Base-by-base conservation (phyloP, 2,329 filamentous ascomycete species). In the Pseudogymnoascus sp. region DNA sequence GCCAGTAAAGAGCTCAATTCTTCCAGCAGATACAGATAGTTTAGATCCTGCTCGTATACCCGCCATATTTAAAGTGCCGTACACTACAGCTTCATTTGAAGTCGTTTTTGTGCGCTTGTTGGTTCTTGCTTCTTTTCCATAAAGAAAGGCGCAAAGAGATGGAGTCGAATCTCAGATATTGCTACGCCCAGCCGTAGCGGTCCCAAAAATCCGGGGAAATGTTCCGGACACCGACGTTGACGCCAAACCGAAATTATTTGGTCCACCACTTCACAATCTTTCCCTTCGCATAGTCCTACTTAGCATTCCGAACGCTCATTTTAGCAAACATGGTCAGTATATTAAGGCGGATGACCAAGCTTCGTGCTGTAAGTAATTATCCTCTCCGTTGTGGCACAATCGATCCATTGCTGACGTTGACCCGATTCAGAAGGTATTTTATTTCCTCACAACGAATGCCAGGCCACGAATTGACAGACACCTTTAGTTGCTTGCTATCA, bases 341-440 rank as follows among this genome's bases (percentile, higher is more conserved):
- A 76, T 73, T 83, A 71, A 84, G 85, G 77, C 87, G 91, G 70
- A 86, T 91, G 83, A 85, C 87, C 74, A 85, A 85, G 76, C 79
- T 95, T 73, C 86, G 85, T 75, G 80, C 83, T 75, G 90, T 91
- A 81, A 75, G 85, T 80, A 64, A 64, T 61, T 62, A 60, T 58
- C 39, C 28, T 35, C 35, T 19, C 61, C 19, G 36, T 6, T 66
- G 64, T 65, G 52, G 41, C 69, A 33, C 49, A 55, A 55, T 55
- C 49, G 11, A 55, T 55, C 49, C 16, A 33, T 39, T 39, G 35
- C 58, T 71, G 67, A 71, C 64, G 62, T 65, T 55, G 5, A 33
- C 19, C 28, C 25, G 19, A 9, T 62, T 58, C 62, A 72, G 70
- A 71, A 64, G 69, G 71, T 74, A 74, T 68, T 64, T 62, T 41